Evolutionary conservation across 257 asterid genomes (phyloP).

Genomic region (Solanum stenotomum): DNA sequence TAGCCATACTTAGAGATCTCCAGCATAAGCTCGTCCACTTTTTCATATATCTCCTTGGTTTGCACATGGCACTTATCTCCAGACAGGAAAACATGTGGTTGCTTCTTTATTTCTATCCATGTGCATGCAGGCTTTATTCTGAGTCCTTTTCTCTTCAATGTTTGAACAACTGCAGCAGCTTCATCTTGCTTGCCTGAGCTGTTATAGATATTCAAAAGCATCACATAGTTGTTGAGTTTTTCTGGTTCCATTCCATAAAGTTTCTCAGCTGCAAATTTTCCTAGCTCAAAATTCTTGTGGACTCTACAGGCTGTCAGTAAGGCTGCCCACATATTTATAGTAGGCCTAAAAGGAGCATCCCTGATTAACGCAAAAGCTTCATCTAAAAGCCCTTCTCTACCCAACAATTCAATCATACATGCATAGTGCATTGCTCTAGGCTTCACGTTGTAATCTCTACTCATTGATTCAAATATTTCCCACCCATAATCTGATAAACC

Average conservation of each 20-base stretch:
- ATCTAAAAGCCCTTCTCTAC: slow-evolving; percentile 69
- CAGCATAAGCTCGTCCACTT: slow-evolving; percentile 33
- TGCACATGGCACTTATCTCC: slow-evolving; percentile 55
- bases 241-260: slow-evolving; percentile 79
- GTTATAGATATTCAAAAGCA: slow-evolving; percentile 65
- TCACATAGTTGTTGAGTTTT: slow-evolving; percentile 65
- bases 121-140: slow-evolving; percentile 67
- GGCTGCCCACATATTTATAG: slow-evolving; percentile 86
- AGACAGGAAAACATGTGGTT: slow-evolving; percentile 47
- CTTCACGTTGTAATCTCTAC: slow-evolving; percentile 51
- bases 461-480: slow-evolving; percentile 71
- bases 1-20: slow-evolving; percentile 40
- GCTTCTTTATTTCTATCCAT: slow-evolving; percentile 72
- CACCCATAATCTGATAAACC: slow-evolving; percentile 65
- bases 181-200: slow-evolving; percentile 51
- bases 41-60: slow-evolving; percentile 41
- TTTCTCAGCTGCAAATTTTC: slow-evolving; percentile 80
- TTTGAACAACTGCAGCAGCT: slow-evolving; percentile 62
- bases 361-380: slow-evolving; percentile 68
- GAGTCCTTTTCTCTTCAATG: slow-evolving; percentile 58
- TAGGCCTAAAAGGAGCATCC: slow-evolving; percentile 59
- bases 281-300: slow-evolving; percentile 69
- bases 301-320: slow-evolving; percentile 83
- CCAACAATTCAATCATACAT: slow-evolving; percentile 75
- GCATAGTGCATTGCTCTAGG: slow-evolving; percentile 85